Base-by-base conservation (phyloP, 176 grass and related monocot genomes). In the Oryza glaberrima region DNA sequence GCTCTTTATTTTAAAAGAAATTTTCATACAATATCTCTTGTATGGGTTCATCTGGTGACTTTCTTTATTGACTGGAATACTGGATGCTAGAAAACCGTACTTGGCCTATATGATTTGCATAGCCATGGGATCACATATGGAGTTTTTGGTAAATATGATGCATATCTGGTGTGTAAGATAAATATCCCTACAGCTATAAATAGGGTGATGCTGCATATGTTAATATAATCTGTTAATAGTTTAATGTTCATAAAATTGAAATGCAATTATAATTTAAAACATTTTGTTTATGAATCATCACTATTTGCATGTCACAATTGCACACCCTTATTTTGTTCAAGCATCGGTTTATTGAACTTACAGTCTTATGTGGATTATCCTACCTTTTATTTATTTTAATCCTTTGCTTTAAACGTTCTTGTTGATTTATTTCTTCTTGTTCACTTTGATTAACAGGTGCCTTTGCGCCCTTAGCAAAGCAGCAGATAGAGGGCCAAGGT, bases 401-500 rank as follows among this genome's bases (percentile, higher is more conserved):
- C 6, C 10, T 22, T n/a, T 61, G 7, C 56, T 2, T 77, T 26
- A 58, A 49, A 61, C 2, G 19, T 72, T 84, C 10, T 60, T 90
- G 74, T 67, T 88, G 77, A 75, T 86, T 79, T 52, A 82, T 81
- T 23, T 80, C 12, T 71, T 36, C 48, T 38, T 84, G 26, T 47
- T 70, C 51, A 58, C 80, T 80, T 26, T 90, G 19, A 69, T 91
- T 41, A 48, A 43, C 86, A 99, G 97, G 86, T 99, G 97, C 64
- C 88, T 99, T 82, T 99, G 94, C 85, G 86, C 97, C 60, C 93
- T 99, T 48, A 96, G 88, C 88, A 94, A 86, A 72, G 88, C 91
- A 73, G 94, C 92, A 47, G 85, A 81, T 77, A 99, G 93, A 91
- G 97, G 94, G 78, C 86, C 94, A 71, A 85, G 78, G 71, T 82